phyloP scores from a whole-genome alignment of 257 asterid genomes.

The Salvia hispanica region DNA sequence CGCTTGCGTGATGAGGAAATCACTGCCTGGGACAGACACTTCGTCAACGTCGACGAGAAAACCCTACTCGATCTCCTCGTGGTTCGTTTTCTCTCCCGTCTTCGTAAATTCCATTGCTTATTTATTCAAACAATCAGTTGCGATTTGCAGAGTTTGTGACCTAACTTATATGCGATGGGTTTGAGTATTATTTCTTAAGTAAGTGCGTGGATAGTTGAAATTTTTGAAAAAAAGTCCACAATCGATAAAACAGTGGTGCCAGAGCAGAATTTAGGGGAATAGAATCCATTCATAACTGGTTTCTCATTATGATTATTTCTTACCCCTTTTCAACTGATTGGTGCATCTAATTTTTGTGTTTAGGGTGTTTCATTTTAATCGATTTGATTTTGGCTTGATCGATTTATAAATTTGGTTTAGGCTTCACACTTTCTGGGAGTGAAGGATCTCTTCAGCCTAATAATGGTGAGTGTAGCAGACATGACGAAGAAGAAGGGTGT shows the following conservation, averaged over 20 bases:
- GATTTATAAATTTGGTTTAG: background rate
- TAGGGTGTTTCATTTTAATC: too few relatives aligned
- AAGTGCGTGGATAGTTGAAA: too few relatives aligned
- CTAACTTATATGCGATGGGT: background rate
- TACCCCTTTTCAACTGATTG: too few relatives aligned
- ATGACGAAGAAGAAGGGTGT: background rate
- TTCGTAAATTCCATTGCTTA: too few relatives aligned
- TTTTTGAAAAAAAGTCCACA: too few relatives aligned
- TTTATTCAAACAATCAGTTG: background rate
- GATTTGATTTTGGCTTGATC: too few relatives aligned
- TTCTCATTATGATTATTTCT: too few relatives aligned
- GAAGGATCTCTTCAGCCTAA: constrained; percentile 5
- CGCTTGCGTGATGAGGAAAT: background rate
- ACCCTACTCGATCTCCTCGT: background rate
- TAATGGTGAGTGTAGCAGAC: background rate
- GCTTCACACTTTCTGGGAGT: background rate
- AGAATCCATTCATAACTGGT: too few relatives aligned
- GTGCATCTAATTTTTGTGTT: too few relatives aligned
- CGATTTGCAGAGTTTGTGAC: too few relatives aligned
- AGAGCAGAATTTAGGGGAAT: too few relatives aligned
- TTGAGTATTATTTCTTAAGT: background rate
- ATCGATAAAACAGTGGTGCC: too few relatives aligned
- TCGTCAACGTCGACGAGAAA: background rate
- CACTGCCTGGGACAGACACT: constrained; percentile 2
- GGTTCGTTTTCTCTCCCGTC: background rate